These are phyloP conservation scores for Blastobotrys serpentis DNA, from an alignment of 1,139 yeast species.

Conservation along the genomic window DNA sequence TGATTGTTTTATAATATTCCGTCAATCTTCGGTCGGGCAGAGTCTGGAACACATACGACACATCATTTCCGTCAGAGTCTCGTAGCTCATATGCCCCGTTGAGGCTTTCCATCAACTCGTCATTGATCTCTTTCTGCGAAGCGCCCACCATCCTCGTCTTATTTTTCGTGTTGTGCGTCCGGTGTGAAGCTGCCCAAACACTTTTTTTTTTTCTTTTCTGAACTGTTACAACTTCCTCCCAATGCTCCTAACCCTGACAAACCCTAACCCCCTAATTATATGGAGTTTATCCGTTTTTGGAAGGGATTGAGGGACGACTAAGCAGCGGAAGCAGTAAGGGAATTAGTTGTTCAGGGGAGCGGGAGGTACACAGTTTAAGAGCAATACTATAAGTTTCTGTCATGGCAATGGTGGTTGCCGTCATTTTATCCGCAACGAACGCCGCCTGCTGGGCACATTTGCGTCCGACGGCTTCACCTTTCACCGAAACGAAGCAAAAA, in stretches of 20 bases:
- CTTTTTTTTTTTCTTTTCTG: background rate
- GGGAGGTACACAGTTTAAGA: no score
- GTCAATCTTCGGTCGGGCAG: conserved; percentile 46
- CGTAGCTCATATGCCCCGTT: conserved; percentile 30
- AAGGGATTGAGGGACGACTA: background rate
- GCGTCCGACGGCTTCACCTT: background rate
- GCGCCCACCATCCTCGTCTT: background rate
- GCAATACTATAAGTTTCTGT: no score
- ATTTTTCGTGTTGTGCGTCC: background rate
- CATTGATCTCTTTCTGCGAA: conserved; percentile 7
- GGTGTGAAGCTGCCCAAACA: background rate
- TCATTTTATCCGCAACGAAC: no score
- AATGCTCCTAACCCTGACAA: background rate
- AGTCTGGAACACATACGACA: conserved; percentile 45
- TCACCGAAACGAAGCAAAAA: background rate
- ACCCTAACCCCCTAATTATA: background rate
- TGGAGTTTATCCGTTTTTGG: background rate
- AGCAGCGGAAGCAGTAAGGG: no score
- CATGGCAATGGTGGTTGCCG: no score
- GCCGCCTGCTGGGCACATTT: background rate
- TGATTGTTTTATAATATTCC: conserved; percentile 49
- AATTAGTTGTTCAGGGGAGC: no score
- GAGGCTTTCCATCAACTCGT: conserved; percentile 4
- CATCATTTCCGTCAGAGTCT: conserved; percentile 34
- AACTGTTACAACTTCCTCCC: no score